These are phyloP conservation scores for Eucalyptus brandiana DNA, from an alignment of 345 rosid genomes.

Conservation along the genomic window DNA sequence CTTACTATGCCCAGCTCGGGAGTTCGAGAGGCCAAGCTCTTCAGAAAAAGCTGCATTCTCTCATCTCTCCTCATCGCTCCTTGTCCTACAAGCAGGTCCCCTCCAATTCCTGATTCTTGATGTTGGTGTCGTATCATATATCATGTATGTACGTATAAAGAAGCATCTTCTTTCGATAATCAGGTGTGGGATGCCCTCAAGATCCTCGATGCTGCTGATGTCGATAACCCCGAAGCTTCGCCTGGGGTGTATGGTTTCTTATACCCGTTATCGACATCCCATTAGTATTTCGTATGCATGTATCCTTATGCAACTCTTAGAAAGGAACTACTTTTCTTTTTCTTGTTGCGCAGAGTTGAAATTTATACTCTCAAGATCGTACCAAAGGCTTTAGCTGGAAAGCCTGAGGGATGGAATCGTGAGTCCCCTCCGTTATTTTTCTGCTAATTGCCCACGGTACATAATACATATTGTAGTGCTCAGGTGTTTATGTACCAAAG, in stretches of 20 bases:
- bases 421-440: background rate
- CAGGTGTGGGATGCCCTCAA: constrained; percentile 3
- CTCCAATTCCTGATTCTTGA: background rate
- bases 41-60: background rate
- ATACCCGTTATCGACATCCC: background rate
- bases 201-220: constrained; percentile 1
- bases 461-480: background rate
- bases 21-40: background rate
- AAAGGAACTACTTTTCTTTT: background rate
- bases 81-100: background rate
- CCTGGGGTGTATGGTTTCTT: background rate
- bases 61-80: background rate
- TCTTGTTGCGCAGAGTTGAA: background rate
- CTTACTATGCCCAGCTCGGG: background rate
- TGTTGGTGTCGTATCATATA: no score
- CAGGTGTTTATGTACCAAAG: background rate
- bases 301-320: background rate
- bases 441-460: background rate
- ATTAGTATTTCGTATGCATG: background rate
- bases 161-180: background rate
- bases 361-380: background rate
- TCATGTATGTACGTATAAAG: no score
- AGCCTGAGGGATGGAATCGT: constrained; percentile 5
- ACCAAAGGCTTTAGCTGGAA: background rate
- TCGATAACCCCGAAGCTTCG: background rate